Evolutionary conservation across 495 filamentous ascomycete genomes (phyloP).

Genomic region (Neurospora discreta): DNA sequence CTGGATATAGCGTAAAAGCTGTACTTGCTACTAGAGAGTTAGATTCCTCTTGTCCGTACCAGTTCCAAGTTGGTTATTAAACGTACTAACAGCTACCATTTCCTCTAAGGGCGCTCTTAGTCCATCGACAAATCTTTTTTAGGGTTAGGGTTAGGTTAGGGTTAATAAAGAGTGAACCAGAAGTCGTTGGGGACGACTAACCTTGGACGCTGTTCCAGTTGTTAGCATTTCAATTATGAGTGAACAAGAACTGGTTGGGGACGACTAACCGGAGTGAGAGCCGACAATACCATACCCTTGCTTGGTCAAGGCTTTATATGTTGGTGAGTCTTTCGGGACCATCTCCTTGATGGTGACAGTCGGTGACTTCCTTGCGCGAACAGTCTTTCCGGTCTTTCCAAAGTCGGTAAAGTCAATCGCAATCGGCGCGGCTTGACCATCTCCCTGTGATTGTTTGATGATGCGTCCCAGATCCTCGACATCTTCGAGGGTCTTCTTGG

Average conservation of each 20-base stretch:
- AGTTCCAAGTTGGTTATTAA: too few species aligned
- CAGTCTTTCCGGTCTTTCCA: slow-evolving; percentile 26
- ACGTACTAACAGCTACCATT: too few species aligned
- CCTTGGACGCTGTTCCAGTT: too few species aligned
- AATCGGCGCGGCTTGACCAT: slow-evolving; percentile 39
- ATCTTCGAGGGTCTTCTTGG: slow-evolving; percentile 48
- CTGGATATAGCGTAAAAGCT: slow-evolving; percentile 80
- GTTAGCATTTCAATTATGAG: too few species aligned
- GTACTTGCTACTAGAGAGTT: too few species aligned
- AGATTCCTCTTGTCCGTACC: too few species aligned
- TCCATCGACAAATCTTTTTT: too few species aligned
- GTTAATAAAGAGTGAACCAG: too few species aligned
- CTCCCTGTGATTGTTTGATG: slow-evolving; percentile 37
- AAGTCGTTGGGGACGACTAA: too few species aligned
- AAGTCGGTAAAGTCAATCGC: slow-evolving; percentile 81
- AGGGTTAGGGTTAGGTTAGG: too few species aligned
- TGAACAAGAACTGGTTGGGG: too few species aligned
- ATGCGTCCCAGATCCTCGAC: slow-evolving; percentile 73
- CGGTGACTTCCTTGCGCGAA: slow-evolving; percentile 32
- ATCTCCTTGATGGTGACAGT: slow-evolving; percentile 62
- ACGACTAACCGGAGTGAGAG: slow-evolving; percentile 84
- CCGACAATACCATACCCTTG: slow-evolving; percentile 94
- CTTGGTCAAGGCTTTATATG: slow-evolving; percentile 78
- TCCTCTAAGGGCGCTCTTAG: too few species aligned
- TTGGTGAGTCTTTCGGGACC: slow-evolving; percentile 84